Percentiles rank a stretch among this genome's conserved stretches.
phyloP scores from a whole-genome alignment of 2,329 filamentous ascomycete genomes.

The Drechmeria coniospora region DNA sequence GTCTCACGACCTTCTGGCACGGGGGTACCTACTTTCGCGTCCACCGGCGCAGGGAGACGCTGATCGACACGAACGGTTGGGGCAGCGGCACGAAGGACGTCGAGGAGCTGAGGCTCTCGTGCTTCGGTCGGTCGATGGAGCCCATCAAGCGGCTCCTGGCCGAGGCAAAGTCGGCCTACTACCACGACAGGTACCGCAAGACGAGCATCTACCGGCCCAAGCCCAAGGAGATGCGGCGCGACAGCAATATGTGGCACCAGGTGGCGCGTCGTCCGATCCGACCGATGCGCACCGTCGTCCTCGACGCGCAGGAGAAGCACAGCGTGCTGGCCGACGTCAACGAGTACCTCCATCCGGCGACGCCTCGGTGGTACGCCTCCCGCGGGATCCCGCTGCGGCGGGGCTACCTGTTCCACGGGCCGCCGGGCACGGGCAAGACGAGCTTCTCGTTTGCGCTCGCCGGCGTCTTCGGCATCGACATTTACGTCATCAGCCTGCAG shows the following conservation, averaged over 20 bases:
- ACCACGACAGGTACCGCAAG: conserved; percentile 35
- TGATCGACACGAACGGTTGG: conserved; percentile 16
- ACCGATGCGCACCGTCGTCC: conserved; percentile 60
- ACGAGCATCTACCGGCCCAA: conserved; percentile 42
- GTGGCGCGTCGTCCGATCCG: conserved; percentile 49
- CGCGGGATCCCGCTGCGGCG: conserved; percentile 61
- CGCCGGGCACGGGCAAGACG: conserved; percentile 61
- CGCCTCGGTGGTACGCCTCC: conserved; percentile 57
- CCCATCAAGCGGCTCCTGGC: conserved; percentile 41
- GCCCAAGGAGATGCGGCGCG: conserved; percentile 28
- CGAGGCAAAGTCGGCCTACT: conserved; percentile 36
- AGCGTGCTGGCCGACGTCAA: conserved; percentile 57
- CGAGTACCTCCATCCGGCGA: conserved; percentile 59
- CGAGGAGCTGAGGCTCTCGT: conserved; percentile 38
- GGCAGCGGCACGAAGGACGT: conserved; percentile 32
- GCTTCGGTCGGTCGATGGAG: conserved; percentile 32
- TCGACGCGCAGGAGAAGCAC: conserved; percentile 52
- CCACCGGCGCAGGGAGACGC: conserved; percentile 27
- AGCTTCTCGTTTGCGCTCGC: conserved; percentile 51
- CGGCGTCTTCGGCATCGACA: conserved; percentile 49
- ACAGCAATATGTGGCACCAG: conserved; percentile 34
- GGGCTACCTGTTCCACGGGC: conserved; percentile 65
- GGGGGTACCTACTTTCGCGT: conserved; percentile 33
- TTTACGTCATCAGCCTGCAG: conserved; percentile 43
- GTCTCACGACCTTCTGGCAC: conserved; percentile 39